Evolutionary conservation across 495 filamentous ascomycete species (phyloP), one percentile per base, ranked within the genome.

Genomic region (Podospora didyma): DNA sequence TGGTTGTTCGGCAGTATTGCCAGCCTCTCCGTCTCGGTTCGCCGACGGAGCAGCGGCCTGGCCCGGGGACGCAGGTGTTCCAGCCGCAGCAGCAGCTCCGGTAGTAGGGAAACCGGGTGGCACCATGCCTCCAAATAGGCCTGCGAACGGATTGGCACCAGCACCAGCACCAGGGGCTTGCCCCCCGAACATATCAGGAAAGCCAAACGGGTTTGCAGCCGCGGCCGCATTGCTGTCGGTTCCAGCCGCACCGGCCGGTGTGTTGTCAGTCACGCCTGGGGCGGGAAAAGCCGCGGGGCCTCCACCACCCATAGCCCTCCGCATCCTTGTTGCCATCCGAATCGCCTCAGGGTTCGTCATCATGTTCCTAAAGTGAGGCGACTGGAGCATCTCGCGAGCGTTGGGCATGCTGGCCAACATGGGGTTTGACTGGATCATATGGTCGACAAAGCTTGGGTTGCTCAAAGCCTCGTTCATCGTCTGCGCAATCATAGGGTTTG

Each of bases 391-490:
- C 64, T 93, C 81, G 51, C 90, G 87, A 19, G 86, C 88, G 53
- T 87, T 84, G 20, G 92, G 91, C 74, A 90, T 90, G 56, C 86
- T 82, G 49, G 90, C 89, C 3, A 97, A 82, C 82, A 90, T 86
- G 9, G 95, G 95, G 67, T 92, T 95, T 49, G 87, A 82, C 55
- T 88, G 81, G 53, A 96, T 90, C 83, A 97, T 92, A 80, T 92
- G 86, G 59, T 97, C 89, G 59, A 97, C 81, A 67, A 97, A 86
- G 14, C 82, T 81, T 10, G 95, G 94, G 73, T 99, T 97, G 64
- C 91, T 86, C 60, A 99, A 83, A 26, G 93, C 91, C 72, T 96
- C 95, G 71, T 93, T 94, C 79, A 99, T 87, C 31, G 82, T 85
- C 26, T 87, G 85, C 57, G 87, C 83, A 48, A 95, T 84, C 59